A percentile compares a stretch with the other conserved stretches of the same genome.
These are phyloP conservation scores for Russula dissimulans DNA, from an alignment of 768 basidiomycete species.

Conservation along the genomic window DNA sequence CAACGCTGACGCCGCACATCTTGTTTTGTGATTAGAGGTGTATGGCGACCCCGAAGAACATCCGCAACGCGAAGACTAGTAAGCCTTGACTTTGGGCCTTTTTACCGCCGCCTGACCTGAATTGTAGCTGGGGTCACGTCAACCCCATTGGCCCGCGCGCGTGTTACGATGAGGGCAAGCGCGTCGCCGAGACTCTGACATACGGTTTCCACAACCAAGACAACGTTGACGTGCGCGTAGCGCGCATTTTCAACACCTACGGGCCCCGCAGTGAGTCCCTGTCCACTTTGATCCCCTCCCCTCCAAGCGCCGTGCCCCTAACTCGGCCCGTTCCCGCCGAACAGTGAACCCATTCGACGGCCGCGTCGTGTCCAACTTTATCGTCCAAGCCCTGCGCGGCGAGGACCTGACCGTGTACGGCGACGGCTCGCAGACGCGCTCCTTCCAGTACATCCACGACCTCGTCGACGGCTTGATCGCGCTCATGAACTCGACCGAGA, in stretches of 20 bases:
- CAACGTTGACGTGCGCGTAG: constrained; percentile 91
- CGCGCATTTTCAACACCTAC: constrained; percentile 97
- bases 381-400: constrained; percentile 91
- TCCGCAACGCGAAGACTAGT: constrained; percentile 95
- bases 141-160: constrained; percentile 97
- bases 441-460: constrained; percentile 98
- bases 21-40: constrained; percentile 50
- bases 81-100: constrained; percentile 23
- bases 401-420: constrained; percentile 97
- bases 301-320: too few relatives aligned
- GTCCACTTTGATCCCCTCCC: not conserved
- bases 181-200: constrained; percentile 95
- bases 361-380: constrained; percentile 98
- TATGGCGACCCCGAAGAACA: constrained; percentile 99
- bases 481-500: constrained; percentile 91
- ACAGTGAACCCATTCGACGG: constrained; percentile 94
- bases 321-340: not conserved
- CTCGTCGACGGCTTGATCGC: constrained; percentile 88
- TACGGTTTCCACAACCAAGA: constrained; percentile 96
- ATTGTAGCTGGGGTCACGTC: constrained; percentile 85
- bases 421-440: constrained; percentile 87
- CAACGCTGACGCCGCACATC: not conserved
- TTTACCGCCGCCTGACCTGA: too few relatives aligned
- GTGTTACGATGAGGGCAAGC: constrained; percentile 99
- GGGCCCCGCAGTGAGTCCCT: constrained; percentile 60